Base-by-base conservation (phyloP, 179 eudicot species). In the Gypsophila paniculata region DNA sequence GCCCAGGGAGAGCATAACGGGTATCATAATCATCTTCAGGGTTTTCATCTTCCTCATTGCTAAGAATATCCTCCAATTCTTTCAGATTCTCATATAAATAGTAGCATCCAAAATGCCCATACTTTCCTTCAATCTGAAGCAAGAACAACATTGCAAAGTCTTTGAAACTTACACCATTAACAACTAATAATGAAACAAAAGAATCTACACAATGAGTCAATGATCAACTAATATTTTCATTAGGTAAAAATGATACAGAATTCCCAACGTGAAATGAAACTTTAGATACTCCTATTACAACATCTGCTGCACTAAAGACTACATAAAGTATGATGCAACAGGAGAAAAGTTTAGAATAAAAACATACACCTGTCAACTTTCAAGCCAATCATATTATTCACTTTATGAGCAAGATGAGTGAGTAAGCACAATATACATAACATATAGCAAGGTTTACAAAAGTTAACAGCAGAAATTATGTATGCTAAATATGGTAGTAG, bases 31-130 rank as follows among this genome's bases (percentile, higher is more conserved):
- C 23, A 65, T 70, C 61, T 60, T 84, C 75, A 14, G 76, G 74
- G 34, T 76, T 80, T 72, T 78, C 91, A 72, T 86, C 82, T 46
- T 82, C 78, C 51, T 82, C 78, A 63, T 77, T 71, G 87, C 87
- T 77, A 79, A 84, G 79, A 29, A 82, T 76, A 75, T 92, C 90
- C 77, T 84, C 90, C 72, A 75, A 58, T 77, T 87, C 98, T 74
- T 88, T 84, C 38, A 95, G 87, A 79, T 89, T 92, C 86, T 92
- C 96, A 12, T 84, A 85, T 57, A 95, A 80, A 85, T 92, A 95
- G 77, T 88, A 95, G 75, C 86, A 89, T 25, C 91, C 89, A 76
- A 75, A 77, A 55, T 74, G 74, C 53, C 78, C 79, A 61, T 87
- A 85, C 75, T 85, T 87, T 76, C 85, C 88, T 84, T 89, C 91